Base-by-base conservation (phyloP, 73 alveolate genomes). In the Strombidium stylifer region DNA sequence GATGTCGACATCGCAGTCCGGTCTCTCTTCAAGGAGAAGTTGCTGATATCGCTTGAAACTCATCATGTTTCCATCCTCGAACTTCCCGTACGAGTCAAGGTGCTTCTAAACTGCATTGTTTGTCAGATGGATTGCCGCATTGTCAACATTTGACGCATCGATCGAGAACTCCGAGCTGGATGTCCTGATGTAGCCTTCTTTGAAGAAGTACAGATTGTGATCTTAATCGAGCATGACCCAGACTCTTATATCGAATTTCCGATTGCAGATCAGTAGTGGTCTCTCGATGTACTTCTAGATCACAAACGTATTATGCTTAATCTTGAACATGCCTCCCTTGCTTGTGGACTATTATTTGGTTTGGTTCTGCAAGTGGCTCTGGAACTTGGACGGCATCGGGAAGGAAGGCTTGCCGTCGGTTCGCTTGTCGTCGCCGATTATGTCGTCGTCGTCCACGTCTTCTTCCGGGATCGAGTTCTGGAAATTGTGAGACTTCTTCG, bases 151-250 rank as follows among this genome's bases (percentile, higher is more conserved):
- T 27, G 73, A 41, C 0, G 64, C 56, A 20, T 51, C 65, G 3
- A 74, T 55, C 19, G 55, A 48, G 55, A 57, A 89, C 23, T 25
- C 84, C 37, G 66, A 76, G 30, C 92, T 70, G 34, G 94, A 69
- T 49, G 89, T 90, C 55, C 97, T 61, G 11, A 90, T 50, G 28
- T 90, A 90, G 10, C 97, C 97, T 69, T 90, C 91, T 46, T 74
- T 74, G 40, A 74, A 74, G 39, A 74, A 11, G 32, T 28, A 82
- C 7, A 50, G 24, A 14, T 85, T 87, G 25, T 41, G 49, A 6
- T 57, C 86, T 4, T 85, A 51, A 14, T 61, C 64, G 20, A 85
- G 69, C 31, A 86, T 60, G 0, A 81, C 95, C 92, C 92, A 81
- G 31, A 68, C 92, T 25, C 97, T 57, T 26, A 88, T 69, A 27